Evolutionary conservation across 2,329 filamentous ascomycete species (phyloP).

Genomic region (Podosphaera fusca): DNA sequence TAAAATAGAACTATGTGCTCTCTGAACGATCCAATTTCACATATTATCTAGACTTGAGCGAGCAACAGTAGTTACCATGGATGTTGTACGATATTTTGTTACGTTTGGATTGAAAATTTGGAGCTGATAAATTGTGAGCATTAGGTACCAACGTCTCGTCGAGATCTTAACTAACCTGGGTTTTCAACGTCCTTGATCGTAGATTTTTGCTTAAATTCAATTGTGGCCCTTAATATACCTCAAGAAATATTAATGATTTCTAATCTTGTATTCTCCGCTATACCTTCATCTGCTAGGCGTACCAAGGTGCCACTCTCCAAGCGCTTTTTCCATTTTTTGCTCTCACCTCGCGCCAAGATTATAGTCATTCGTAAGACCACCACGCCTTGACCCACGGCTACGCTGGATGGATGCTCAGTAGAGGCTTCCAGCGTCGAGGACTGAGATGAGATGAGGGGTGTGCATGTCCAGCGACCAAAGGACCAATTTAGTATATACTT

Average conservation of each 20-base stretch:
- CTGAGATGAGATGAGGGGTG: slow-evolving; percentile 25
- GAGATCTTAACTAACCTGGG: no score
- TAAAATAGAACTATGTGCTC: no score
- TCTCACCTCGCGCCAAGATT: slow-evolving; percentile 50
- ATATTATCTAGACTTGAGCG: no score
- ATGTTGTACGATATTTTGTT: no score
- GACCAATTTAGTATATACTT: slow-evolving; percentile 95
- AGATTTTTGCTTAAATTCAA: no score
- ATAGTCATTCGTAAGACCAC: slow-evolving; percentile 44
- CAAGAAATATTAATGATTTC: neutral
- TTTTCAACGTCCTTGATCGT: no score
- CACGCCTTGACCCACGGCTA: slow-evolving; percentile 17
- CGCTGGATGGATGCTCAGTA: slow-evolving; percentile 32
- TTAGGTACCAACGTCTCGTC: no score
- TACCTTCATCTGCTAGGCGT: slow-evolving; percentile 22
- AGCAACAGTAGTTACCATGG: no score
- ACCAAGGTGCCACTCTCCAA: slow-evolving; percentile 34
- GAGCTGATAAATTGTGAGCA: no score
- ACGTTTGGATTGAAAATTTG: no score
- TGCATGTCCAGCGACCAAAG: slow-evolving; percentile 87
- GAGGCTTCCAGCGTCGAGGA: slow-evolving; percentile 20
- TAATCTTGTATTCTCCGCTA: neutral
- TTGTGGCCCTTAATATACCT: neutral
- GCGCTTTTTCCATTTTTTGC: slow-evolving; percentile 54
- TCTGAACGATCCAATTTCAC: no score